phyloP scores from a whole-genome alignment of 257 asterid genomes.

The Solanum lignicaule region DNA sequence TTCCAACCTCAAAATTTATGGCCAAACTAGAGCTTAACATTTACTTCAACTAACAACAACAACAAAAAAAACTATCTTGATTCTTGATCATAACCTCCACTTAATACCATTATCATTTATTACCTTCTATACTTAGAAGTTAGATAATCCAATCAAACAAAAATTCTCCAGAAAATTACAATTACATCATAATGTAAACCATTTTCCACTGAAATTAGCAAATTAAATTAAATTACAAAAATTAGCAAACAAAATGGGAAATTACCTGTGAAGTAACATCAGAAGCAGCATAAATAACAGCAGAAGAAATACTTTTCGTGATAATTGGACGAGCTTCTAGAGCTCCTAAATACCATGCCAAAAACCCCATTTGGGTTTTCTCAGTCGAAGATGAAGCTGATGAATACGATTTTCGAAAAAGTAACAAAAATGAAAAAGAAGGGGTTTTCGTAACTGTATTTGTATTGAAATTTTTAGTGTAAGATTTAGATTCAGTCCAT shows the following conservation, averaged over 20 bases:
- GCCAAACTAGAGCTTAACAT: neutral
- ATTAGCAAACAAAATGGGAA: neutral
- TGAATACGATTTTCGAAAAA: constrained; percentile 17
- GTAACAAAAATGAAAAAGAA: neutral
- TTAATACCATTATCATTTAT: neutral
- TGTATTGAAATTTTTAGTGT: constrained; percentile 6
- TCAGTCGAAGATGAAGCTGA: neutral
- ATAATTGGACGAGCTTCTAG: constrained; percentile 59
- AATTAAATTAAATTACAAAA: neutral
- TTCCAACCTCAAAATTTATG: neutral
- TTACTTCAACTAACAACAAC: neutral
- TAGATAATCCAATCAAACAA: neutral
- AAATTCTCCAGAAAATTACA: neutral
- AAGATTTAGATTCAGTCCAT: neutral
- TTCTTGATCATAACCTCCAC: neutral
- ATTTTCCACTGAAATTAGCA: neutral
- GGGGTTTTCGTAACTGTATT: constrained; percentile 11
- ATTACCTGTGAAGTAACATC: constrained; percentile 78
- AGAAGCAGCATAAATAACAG: constrained; percentile 68
- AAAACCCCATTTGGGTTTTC: constrained; percentile 32
- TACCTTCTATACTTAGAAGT: neutral
- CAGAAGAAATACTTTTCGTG: constrained; percentile 60
- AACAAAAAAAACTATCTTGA: neutral
- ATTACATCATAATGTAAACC: neutral
- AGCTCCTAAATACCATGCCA: constrained; percentile 70